Evolutionary conservation across 225 moss, liverwort and hornwort species (phyloP).

Genomic region (Ulota crispa): DNA sequence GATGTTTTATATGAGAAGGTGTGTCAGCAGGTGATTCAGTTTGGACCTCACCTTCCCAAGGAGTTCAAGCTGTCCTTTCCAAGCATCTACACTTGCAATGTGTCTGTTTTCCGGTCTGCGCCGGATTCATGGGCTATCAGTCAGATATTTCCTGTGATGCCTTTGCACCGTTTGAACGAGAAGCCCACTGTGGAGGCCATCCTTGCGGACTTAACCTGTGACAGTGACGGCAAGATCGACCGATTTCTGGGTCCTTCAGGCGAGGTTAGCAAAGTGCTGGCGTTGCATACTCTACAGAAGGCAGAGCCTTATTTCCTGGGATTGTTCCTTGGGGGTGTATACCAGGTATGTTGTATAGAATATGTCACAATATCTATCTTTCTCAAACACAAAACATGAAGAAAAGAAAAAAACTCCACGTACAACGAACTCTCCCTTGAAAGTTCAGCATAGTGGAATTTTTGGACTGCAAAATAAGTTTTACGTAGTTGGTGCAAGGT

Average conservation of each 20-base stretch:
- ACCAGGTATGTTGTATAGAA: constrained; percentile 56
- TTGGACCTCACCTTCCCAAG: constrained; percentile 54
- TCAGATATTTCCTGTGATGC: constrained; percentile 78
- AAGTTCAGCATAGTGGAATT: too few species aligned
- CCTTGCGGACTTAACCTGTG: constrained; percentile 87
- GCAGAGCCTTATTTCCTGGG: constrained; percentile 76
- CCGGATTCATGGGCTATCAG: constrained; percentile 88
- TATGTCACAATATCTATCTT: neutral
- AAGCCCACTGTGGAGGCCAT: constrained; percentile 64
- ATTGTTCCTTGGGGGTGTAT: constrained; percentile 80
- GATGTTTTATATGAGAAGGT: constrained; percentile 74
- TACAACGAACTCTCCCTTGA: too few species aligned
- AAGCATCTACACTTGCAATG: constrained; percentile 72
- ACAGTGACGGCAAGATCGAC: constrained; percentile 85
- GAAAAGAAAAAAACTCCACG: too few species aligned
- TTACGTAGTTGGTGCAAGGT: neutral
- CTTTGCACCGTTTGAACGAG: constrained; percentile 73
- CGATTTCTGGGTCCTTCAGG: constrained; percentile 65
- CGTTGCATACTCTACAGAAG: constrained; percentile 54
- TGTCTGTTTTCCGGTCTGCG: constrained; percentile 84
- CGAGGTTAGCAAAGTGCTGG: constrained; percentile 51
- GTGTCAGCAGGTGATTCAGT: constrained; percentile 63
- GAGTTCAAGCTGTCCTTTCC: constrained; percentile 66
- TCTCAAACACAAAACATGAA: neutral
- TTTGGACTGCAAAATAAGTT: too few species aligned